These are phyloP conservation scores for Echinosophora koreensis DNA, from an alignment of 306 rosid species.

Conservation along the genomic window DNA sequence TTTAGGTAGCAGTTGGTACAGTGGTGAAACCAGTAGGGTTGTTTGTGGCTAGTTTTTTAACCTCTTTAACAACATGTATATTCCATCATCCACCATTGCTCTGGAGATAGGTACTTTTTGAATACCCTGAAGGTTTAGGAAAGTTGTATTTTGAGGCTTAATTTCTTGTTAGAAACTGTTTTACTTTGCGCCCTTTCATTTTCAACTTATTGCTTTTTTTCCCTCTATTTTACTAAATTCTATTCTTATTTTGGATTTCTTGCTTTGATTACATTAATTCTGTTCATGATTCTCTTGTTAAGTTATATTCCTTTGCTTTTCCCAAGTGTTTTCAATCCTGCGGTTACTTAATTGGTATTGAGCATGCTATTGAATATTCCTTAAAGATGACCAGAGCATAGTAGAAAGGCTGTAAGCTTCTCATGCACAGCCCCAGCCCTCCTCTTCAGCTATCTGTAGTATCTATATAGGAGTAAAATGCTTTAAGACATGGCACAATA, in stretches of 20 bases:
- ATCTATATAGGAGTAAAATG: conserved; percentile 11
- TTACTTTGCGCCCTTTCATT: conserved; percentile 47
- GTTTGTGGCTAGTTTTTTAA: conserved; percentile 61
- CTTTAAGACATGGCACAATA: conserved; percentile 25
- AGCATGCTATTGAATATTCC: conserved; percentile 46
- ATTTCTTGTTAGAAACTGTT: conserved; percentile 48
- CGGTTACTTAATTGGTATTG: conserved; percentile 27
- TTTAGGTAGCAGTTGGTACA: conserved; percentile 63
- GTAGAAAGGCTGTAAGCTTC: neutral
- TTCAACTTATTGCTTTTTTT: conserved; percentile 48
- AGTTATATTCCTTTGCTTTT: conserved; percentile 12
- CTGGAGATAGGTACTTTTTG: conserved; percentile 64
- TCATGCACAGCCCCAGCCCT: neutral
- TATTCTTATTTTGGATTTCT: conserved; percentile 41
- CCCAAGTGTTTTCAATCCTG: neutral
- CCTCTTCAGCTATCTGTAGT: conserved; percentile 6
- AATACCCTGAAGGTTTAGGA: conserved; percentile 60
- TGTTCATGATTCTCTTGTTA: conserved; percentile 37
- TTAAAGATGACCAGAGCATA: conserved; percentile 39
- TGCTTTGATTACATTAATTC: conserved; percentile 44
- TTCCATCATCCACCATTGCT: conserved; percentile 68
- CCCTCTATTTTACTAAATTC: conserved; percentile 50
- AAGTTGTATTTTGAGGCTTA: conserved; percentile 73
- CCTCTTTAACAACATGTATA: conserved; percentile 72
- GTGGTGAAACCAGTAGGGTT: conserved; percentile 64